phyloP scores from a whole-genome alignment of 192 early-diverging fungal species.

The Umbelopsis ramanniana region DNA sequence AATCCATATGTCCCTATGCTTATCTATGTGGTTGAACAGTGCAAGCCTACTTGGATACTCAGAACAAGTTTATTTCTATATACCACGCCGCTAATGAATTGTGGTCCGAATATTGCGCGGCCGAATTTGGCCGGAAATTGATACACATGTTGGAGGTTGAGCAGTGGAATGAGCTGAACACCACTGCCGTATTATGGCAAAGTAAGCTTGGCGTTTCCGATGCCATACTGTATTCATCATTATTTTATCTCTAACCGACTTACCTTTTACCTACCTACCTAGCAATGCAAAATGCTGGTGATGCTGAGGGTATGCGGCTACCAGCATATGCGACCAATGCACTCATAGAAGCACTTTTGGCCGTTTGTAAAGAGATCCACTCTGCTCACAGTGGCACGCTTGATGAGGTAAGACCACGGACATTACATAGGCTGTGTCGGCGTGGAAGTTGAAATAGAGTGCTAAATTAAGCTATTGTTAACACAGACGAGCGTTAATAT shows the following conservation, averaged over 20 bases:
- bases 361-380: slow-evolving; percentile 50
- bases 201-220: slow-evolving; percentile 34
- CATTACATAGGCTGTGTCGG: neutral
- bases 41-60: slow-evolving; percentile 29
- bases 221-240: too few species aligned
- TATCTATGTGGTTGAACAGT: slow-evolving; percentile 8
- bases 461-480: too few species aligned
- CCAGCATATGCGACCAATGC: slow-evolving; percentile 48
- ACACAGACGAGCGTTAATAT: neutral
- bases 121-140: slow-evolving; percentile 32
- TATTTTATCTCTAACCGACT: neutral
- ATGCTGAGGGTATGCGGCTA: slow-evolving; percentile 32
- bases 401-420: slow-evolving; percentile 46
- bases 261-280: neutral
- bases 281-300: slow-evolving; percentile 3
- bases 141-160: slow-evolving; percentile 29
- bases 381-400: slow-evolving; percentile 45
- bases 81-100: slow-evolving; percentile 46
- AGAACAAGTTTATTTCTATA: slow-evolving; percentile 35
- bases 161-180: slow-evolving; percentile 48
- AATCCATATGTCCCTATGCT: too few species aligned
- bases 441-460: neutral
- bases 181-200: slow-evolving; percentile 53
- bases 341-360: slow-evolving; percentile 49
- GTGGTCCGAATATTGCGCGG: slow-evolving; percentile 45